Base-by-base conservation (phyloP, 257 asterid genomes). In the Ligustrum vulgare region DNA sequence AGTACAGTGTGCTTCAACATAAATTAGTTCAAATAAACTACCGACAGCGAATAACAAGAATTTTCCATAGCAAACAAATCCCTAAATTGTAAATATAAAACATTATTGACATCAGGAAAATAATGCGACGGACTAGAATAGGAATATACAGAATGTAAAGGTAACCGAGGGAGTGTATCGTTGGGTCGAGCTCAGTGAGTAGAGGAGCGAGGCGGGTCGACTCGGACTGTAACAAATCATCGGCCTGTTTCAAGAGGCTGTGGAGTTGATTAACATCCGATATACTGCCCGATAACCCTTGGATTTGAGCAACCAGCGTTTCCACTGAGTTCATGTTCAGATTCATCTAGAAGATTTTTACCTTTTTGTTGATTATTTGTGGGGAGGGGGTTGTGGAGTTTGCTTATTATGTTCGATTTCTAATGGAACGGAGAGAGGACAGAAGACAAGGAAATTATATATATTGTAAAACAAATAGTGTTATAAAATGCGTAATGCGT, bases 291-390 rank as follows among this genome's bases (percentile, higher is more conserved):
- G 98, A 92, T 3, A 92, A 72, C 2, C 91, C 93, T 78, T 85
- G 93, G 83, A 92, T 94, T 92, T 92, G 96, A 67, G 96, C 91
- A 51, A 88, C 82, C 80, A 94, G 69, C 65, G 95, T 82, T 49
- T 94, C 99, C 72, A 82, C 82, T 1, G 98, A 88, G 82, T 85
- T 87, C 87, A 84, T 84, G 67, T 90, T 90, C 87, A 89, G 86
- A 84, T 91, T 89, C 93, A 91, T 87, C 60, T 54, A 45, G 45
- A 13, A 39, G 13, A 8, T 9, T 10, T 39, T 39, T 1, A 39
- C 45, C 45, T 28, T 28, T 28, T 28, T 28, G 31, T 28, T n/a
- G n/a, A n/a, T n/a, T n/a, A n/a, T n/a, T n/a, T n/a, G n/a, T n/a
- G n/a, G n/a, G n/a, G n/a, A n/a, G n/a, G n/a, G n/a, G n/a, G n/a